A percentile compares a stretch with the other conserved stretches of the same genome.
phyloP scores from a whole-genome alignment of 2,329 filamentous ascomycete genomes.

The Pseudogymnoascus sp. region DNA sequence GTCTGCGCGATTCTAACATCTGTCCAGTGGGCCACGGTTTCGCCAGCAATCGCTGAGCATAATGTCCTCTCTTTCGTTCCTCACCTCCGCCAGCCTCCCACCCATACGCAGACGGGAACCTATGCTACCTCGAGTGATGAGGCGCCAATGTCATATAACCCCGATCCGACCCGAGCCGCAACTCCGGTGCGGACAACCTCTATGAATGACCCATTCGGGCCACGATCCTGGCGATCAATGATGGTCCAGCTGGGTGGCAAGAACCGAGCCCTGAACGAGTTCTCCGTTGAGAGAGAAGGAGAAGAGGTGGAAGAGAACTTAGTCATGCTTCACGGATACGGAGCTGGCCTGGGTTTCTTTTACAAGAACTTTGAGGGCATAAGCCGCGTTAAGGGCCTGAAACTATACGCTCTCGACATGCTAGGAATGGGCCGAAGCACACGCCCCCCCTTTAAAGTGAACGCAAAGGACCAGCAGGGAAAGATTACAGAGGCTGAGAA shows the following conservation, averaged over 20 bases:
- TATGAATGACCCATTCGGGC: slow-evolving; percentile 72
- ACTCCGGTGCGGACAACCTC: slow-evolving; percentile 38
- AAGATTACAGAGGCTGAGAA: slow-evolving; percentile 85
- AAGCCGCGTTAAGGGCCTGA: slow-evolving; percentile 73
- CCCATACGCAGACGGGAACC: slow-evolving; percentile 47
- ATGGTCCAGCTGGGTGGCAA: slow-evolving; percentile 82
- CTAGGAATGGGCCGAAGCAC: slow-evolving; percentile 89
- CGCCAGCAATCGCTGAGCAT: slow-evolving; percentile 78
- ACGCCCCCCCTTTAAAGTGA: slow-evolving; percentile 76
- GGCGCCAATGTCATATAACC: slow-evolving; percentile 34
- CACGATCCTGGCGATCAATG: slow-evolving; percentile 76
- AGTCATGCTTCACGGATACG: slow-evolving; percentile 95
- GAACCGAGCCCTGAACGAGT: slow-evolving; percentile 84
- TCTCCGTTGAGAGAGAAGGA: slow-evolving; percentile 76
- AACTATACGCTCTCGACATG: slow-evolving; percentile 89
- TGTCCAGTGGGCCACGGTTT: slow-evolving; percentile 73
- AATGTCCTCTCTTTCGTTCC: slow-evolving; percentile 82
- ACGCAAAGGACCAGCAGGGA: slow-evolving; percentile 70
- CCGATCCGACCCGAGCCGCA: slow-evolving; percentile 35
- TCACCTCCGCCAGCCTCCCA: slow-evolving; percentile 65
- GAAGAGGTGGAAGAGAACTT: slow-evolving; percentile 78
- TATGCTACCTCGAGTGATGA: slow-evolving; percentile 39
- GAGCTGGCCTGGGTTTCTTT: slow-evolving; percentile 92
- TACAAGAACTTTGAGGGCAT: slow-evolving; percentile 96
- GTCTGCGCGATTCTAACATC: slow-evolving; percentile 18